phyloP scores from a whole-genome alignment of 1,284 basidiomycete species.

The Pseudozyma sp. region DNA sequence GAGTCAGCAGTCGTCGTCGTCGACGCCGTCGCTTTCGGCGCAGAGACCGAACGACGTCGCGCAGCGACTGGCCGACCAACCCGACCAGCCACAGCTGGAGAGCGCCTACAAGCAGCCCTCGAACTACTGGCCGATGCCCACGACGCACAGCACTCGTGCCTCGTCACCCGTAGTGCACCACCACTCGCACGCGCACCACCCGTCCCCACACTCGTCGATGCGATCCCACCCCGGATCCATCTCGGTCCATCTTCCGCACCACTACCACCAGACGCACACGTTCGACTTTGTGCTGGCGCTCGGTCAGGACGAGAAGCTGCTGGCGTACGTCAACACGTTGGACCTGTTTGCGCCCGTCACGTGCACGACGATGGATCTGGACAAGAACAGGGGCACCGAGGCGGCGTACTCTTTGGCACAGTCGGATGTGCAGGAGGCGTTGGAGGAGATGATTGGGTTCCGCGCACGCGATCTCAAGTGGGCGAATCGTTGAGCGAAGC shows the following conservation, averaged over 20 bases:
- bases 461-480: conserved; percentile 57
- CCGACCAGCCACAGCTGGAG: conserved; percentile 37
- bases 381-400: conserved; percentile 53
- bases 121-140: conserved; percentile 54
- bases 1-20: conserved; percentile 22
- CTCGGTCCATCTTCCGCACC: conserved; percentile 39
- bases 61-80: conserved; percentile 45
- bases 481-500: conserved; percentile 31
- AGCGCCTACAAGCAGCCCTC: conserved; percentile 60
- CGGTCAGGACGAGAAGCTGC: conserved; percentile 63
- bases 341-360: conserved; percentile 67
- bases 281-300: conserved; percentile 66
- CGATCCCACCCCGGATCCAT: conserved; percentile 27
- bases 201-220: conserved; percentile 21
- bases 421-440: conserved; percentile 51
- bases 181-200: conserved; percentile 7
- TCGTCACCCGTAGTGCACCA: conserved; percentile 34
- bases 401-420: conserved; percentile 60
- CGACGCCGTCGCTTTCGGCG: conserved; percentile 27
- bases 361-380: conserved; percentile 57
- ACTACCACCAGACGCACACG: conserved; percentile 51
- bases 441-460: conserved; percentile 62
- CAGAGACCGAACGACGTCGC: conserved; percentile 32
- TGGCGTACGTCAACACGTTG: conserved; percentile 62
- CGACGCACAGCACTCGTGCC: conserved; percentile 26